A percentile compares a stretch with the other conserved stretches of the same genome.
Evolutionary conservation across 192 early-diverging fungal genomes (phyloP).

Genomic region (Coemansia sp.): DNA sequence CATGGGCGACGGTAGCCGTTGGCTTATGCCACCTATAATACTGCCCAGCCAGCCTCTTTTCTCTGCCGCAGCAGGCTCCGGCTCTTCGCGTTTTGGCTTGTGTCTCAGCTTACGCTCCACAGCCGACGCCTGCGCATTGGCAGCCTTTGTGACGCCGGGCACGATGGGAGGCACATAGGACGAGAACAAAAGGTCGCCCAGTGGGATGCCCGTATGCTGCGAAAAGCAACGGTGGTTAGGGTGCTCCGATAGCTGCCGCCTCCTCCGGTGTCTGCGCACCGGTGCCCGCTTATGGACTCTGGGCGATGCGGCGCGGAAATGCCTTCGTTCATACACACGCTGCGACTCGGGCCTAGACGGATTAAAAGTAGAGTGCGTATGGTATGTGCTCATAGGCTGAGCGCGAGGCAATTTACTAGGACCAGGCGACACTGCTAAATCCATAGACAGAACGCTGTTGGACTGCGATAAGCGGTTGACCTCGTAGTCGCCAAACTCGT

Average conservation of each 20-base stretch:
- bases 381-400: conserved; percentile 50
- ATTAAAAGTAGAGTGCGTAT: conserved; percentile 28
- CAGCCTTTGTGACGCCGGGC: conserved; percentile 47
- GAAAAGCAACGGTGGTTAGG: conserved; percentile 78
- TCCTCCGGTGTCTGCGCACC: conserved; percentile 23
- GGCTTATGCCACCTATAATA: conserved; percentile 39
- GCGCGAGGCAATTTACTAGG: conserved; percentile 35
- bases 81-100: conserved; percentile 1
- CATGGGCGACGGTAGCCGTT: conserved; percentile 34
- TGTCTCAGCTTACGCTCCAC: conserved; percentile 44
- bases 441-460: conserved; percentile 30
- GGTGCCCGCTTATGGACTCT: neutral
- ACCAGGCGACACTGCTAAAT: conserved; percentile 10
- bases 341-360: conserved; percentile 34
- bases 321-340: conserved; percentile 31
- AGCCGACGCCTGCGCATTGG: conserved; percentile 35
- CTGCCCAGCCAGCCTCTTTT: conserved; percentile 28
- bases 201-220: conserved; percentile 72
- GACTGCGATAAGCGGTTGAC: conserved; percentile 20
- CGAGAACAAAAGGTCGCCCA: conserved; percentile 78
- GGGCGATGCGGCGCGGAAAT: conserved; percentile 15
- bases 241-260: conserved; percentile 45
- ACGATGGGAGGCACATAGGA: conserved; percentile 53
- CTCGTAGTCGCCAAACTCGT: conserved; percentile 44
- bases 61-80: neutral